These are phyloP conservation scores for Naganishia vishniacii DNA, from an alignment of 768 basidiomycete genomes.

Conservation along the genomic window DNA sequence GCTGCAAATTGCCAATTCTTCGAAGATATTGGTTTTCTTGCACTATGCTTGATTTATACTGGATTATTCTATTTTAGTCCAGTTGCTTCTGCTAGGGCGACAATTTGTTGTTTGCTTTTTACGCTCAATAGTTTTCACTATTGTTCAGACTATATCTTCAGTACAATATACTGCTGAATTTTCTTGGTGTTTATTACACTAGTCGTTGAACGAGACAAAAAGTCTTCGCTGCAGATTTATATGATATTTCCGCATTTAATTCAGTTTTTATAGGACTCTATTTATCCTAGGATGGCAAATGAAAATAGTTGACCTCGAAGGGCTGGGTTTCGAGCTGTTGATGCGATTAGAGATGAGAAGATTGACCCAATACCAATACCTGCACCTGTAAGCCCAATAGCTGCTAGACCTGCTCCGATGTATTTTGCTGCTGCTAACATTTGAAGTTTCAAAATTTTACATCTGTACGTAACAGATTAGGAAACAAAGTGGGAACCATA, in stretches of 20 bases:
- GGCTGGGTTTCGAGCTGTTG: neutral
- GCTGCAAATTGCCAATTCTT: constrained; percentile 5
- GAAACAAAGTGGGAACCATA: constrained; percentile 26
- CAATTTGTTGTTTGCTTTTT: constrained; percentile 9
- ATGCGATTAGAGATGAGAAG: constrained; percentile 21
- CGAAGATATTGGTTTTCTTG: constrained; percentile 3
- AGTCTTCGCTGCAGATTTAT: no score
- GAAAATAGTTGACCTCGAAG: constrained; percentile 8
- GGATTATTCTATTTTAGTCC: neutral
- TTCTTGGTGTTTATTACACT: no score
- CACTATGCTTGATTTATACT: constrained; percentile 1
- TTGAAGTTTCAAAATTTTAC: constrained; percentile 18
- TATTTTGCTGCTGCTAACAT: constrained; percentile 30
- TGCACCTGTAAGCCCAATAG: constrained; percentile 9
- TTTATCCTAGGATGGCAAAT: neutral
- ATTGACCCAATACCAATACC: constrained; percentile 22
- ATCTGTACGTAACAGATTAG: constrained; percentile 12
- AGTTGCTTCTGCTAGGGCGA: constrained; percentile 18
- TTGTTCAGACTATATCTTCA: constrained; percentile 21
- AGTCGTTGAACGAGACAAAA: no score
- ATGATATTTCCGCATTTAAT: no score
- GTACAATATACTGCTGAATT: neutral
- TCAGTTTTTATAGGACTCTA: no score
- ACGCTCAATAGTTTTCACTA: constrained; percentile 1
- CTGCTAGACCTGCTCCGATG: constrained; percentile 30